A percentile compares a stretch with the other conserved stretches of the same genome.
Evolutionary conservation across 148 eudicot species (phyloP).

Genomic region (Amaranthus hypochondriacus): DNA sequence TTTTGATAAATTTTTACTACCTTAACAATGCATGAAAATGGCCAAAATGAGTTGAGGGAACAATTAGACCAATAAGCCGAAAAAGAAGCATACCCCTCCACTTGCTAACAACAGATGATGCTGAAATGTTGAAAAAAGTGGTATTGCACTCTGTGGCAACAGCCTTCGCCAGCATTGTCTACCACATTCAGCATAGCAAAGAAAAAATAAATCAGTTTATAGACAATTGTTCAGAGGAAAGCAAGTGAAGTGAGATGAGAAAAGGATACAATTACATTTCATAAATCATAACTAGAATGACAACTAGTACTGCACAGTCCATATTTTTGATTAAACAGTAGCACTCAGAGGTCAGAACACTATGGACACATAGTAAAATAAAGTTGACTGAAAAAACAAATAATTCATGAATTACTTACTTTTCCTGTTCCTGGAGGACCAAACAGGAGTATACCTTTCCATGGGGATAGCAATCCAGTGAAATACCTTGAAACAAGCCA

Average conservation of each 20-base stretch:
- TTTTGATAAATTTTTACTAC: too few species aligned
- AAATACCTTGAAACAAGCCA: conserved; percentile 58
- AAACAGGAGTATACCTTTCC: conserved; percentile 97
- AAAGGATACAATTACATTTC: background rate
- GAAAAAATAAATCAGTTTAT: background rate
- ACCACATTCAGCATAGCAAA: conserved; percentile 24
- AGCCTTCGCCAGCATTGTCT: conserved; percentile 99
- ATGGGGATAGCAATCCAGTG: conserved; percentile 87
- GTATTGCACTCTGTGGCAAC: conserved; percentile 99
- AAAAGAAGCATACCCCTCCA: conserved; percentile 75
- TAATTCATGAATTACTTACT: conserved; percentile 36
- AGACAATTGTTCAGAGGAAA: background rate
- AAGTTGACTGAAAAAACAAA: background rate
- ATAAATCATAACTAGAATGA: too few species aligned
- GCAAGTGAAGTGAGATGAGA: background rate
- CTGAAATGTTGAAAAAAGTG: conserved; percentile 96
- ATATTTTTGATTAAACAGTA: background rate
- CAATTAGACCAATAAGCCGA: too few species aligned
- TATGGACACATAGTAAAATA: conserved; percentile 4
- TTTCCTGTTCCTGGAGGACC: conserved; percentile 99
- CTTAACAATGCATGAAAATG: too few species aligned
- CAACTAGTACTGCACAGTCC: background rate
- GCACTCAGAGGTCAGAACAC: background rate
- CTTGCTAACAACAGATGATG: conserved; percentile 98
- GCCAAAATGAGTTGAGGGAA: too few species aligned